A percentile compares a stretch with the other conserved stretches of the same genome.
Evolutionary conservation across 345 rosid genomes (phyloP).

Genomic region (Rhodomyrtus tomentosa): DNA sequence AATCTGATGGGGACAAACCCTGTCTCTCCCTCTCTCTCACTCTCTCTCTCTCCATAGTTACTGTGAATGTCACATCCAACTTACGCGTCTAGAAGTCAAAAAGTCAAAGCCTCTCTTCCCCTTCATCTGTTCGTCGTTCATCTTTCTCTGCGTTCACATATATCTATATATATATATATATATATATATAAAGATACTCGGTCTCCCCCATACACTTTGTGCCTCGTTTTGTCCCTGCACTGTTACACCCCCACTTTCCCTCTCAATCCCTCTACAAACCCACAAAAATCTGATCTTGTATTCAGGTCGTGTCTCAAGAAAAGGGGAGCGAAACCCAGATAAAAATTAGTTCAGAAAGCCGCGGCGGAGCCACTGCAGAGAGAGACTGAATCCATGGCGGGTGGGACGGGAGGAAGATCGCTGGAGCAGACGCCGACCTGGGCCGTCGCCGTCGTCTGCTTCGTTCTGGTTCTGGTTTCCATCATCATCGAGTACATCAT

Average conservation of each 20-base stretch:
- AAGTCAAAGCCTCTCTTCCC: neutral
- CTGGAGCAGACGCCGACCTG: constrained; percentile 60
- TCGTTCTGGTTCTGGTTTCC: constrained; percentile 35
- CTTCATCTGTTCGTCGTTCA: too few relatives aligned
- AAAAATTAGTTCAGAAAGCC: neutral
- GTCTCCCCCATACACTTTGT: neutral
- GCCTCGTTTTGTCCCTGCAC: neutral
- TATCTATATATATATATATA: too few relatives aligned
- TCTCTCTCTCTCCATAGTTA: neutral
- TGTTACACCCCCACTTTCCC: neutral
- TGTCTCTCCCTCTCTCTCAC: neutral
- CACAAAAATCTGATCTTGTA: neutral
- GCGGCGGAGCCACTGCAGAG: neutral
- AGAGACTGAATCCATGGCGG: constrained; percentile 22
- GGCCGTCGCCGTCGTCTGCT: constrained; percentile 63
- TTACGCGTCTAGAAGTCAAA: neutral
- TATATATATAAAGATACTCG: neutral
- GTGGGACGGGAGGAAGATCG: constrained; percentile 26
- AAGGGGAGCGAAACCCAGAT: neutral
- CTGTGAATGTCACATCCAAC: neutral
- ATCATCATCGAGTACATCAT: constrained; percentile 39
- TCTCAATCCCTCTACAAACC: neutral
- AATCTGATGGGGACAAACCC: neutral
- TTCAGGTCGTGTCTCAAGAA: neutral
- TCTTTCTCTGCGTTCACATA: neutral